Conservation (phyloP, 2,329 filamentous ascomycete genomes). For the Polychaeton citri region DNA sequence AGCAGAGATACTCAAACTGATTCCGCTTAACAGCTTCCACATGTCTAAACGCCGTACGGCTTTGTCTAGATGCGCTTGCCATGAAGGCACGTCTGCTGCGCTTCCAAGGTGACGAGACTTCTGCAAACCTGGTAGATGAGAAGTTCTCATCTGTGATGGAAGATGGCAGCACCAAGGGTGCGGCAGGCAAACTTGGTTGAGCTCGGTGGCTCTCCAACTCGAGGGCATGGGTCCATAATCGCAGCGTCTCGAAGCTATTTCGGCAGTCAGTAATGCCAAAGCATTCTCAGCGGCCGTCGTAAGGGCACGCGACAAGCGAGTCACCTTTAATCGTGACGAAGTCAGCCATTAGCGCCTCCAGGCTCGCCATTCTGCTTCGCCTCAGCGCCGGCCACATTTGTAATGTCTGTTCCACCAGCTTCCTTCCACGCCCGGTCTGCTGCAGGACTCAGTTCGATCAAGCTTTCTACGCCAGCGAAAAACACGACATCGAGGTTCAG, state of each 20-base stretch:
- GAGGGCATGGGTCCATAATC: too few species aligned
- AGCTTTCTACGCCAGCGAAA: constrained; percentile 15
- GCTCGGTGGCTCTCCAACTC: too few species aligned
- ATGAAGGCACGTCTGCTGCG: constrained; percentile 72
- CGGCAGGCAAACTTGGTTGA: too few species aligned
- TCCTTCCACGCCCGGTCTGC: constrained; percentile 17
- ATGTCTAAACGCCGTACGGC: constrained; percentile 52
- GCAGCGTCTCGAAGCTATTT: too few species aligned
- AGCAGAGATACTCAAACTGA: too few species aligned
- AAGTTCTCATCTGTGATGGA: constrained; percentile 10
- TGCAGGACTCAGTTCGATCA: constrained; percentile 18
- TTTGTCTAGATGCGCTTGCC: constrained; percentile 64
- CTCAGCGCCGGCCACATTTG: too few species aligned
- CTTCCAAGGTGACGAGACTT: constrained; percentile 44
- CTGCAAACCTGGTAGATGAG: constrained; percentile 10
- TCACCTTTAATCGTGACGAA: too few species aligned
- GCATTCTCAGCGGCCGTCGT: too few species aligned
- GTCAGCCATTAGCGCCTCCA: too few species aligned
- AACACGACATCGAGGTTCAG: constrained; percentile 19
- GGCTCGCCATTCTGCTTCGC: too few species aligned
- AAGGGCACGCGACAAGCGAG: too few species aligned
- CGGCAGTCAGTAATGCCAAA: too few species aligned
- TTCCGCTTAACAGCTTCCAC: constrained; percentile 45
- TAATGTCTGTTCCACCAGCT: constrained; percentile 5
- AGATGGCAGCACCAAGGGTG: background rate